Percentiles rank a stretch among this genome's conserved stretches.
Evolutionary conservation across 768 basidiomycete species (phyloP).

Genomic region (Boletus tylopilopsis): DNA sequence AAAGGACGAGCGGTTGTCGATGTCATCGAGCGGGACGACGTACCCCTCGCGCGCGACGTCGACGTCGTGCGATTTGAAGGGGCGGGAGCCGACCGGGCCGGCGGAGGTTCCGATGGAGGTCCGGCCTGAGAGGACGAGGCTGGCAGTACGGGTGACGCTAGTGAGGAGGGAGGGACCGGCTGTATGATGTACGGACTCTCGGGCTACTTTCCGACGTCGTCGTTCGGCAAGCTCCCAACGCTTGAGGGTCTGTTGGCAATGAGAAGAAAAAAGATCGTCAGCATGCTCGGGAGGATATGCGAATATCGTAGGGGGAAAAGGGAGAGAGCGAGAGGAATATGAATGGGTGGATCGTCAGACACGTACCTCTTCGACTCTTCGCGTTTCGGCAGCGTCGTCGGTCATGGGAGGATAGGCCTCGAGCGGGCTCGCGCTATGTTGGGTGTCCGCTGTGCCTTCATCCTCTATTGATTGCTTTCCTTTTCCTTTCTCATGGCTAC

Average conservation of each 20-base stretch:
- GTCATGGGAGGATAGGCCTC: slow-evolving; percentile 60
- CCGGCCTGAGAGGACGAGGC: slow-evolving; percentile 50
- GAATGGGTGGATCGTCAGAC: not conserved
- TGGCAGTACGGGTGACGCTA: slow-evolving; percentile 57
- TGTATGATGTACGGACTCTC: slow-evolving; percentile 44
- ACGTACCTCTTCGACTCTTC: slow-evolving; percentile 68
- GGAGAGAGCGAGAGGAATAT: not conserved
- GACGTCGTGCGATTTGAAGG: slow-evolving; percentile 49
- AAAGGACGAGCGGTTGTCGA: slow-evolving; percentile 36
- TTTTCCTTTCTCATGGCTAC: slow-evolving; percentile 24
- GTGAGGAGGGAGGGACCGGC: slow-evolving; percentile 46
- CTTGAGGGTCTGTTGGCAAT: slow-evolving; percentile 54
- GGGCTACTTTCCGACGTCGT: slow-evolving; percentile 66
- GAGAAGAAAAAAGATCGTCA: slow-evolving; percentile 1
- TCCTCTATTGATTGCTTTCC: slow-evolving; percentile 28
- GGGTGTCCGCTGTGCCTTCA: slow-evolving; percentile 26
- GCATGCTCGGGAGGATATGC: not conserved
- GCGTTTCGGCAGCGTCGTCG: slow-evolving; percentile 65
- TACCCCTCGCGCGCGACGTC: slow-evolving; percentile 34
- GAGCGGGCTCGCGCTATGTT: slow-evolving; percentile 17
- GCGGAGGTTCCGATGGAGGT: slow-evolving; percentile 31
- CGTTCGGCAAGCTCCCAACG: slow-evolving; percentile 79
- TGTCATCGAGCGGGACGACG: slow-evolving; percentile 50
- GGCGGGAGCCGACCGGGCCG: slow-evolving; percentile 33
- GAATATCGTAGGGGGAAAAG: not conserved